These are phyloP conservation scores for Neurospora intermedia DNA, from an alignment of 495 filamentous ascomycete genomes.

Conservation along the genomic window DNA sequence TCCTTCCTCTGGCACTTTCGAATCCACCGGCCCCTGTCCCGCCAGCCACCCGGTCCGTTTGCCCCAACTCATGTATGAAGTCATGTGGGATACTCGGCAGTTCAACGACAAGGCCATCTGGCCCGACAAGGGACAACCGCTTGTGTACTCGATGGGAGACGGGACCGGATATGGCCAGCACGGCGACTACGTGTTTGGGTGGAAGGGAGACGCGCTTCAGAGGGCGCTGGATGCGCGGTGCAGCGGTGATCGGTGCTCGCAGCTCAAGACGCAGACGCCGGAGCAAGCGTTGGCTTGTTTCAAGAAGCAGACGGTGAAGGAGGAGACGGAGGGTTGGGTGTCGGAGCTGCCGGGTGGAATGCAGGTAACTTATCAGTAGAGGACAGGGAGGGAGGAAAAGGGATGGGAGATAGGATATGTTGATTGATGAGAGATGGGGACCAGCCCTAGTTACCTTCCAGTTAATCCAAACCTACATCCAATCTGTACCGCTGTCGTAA, in stretches of 20 bases:
- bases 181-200: slow-evolving; percentile 44
- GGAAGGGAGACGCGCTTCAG: slow-evolving; percentile 39
- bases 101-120: slow-evolving; percentile 35
- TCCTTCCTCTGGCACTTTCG: slow-evolving; percentile 28
- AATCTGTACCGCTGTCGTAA: background rate
- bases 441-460: background rate
- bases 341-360: slow-evolving; percentile 8
- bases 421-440: background rate
- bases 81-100: slow-evolving; percentile 36
- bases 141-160: slow-evolving; percentile 41
- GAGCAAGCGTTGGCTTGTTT: slow-evolving; percentile 23
- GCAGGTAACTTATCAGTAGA: slow-evolving; percentile 1
- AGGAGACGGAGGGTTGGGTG: slow-evolving; percentile 27
- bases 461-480: background rate
- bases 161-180: slow-evolving; percentile 34
- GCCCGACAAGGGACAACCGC: slow-evolving; percentile 34
- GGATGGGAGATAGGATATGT: background rate
- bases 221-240: slow-evolving; percentile 39
- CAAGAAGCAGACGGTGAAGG: slow-evolving; percentile 20
- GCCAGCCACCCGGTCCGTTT: slow-evolving; percentile 34
- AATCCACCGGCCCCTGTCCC: slow-evolving; percentile 30
- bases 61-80: slow-evolving; percentile 41
- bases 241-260: slow-evolving; percentile 28
- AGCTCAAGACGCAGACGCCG: slow-evolving; percentile 23
- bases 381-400: background rate